Percentiles rank a stretch among this genome's conserved stretches.
Evolutionary conservation across 768 basidiomycete species (phyloP).

Genomic region (Rhodotorula toruloides): DNA sequence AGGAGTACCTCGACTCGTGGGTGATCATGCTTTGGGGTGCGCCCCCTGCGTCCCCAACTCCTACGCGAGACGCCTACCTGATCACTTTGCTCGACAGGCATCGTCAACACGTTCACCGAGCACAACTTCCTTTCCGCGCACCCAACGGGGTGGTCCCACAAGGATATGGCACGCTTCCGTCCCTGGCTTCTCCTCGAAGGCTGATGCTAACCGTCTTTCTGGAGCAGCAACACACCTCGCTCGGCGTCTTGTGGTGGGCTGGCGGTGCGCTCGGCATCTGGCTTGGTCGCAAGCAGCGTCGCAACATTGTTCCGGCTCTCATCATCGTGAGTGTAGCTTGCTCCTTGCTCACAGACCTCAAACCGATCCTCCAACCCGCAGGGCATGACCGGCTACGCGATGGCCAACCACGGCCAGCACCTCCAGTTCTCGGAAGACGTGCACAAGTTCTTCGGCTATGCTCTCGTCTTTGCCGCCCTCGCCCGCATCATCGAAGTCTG

Average conservation of each 20-base stretch:
- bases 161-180: constrained; percentile 52
- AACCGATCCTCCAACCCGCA: constrained; percentile 52
- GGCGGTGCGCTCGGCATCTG: constrained; percentile 85
- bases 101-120: constrained; percentile 89
- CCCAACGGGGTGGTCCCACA: constrained; percentile 72
- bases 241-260: constrained; percentile 80
- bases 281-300: constrained; percentile 68
- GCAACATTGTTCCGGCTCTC: constrained; percentile 71
- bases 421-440: constrained; percentile 80
- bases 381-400: constrained; percentile 87
- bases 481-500: constrained; percentile 77
- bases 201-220: neutral
- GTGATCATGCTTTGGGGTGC: constrained; percentile 47
- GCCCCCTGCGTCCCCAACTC: too few species aligned
- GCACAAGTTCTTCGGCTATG: constrained; percentile 75
- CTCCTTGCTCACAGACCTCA: neutral
- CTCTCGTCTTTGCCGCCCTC: constrained; percentile 75
- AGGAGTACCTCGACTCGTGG: constrained; percentile 48
- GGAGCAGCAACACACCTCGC: constrained; percentile 66
- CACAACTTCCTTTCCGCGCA: constrained; percentile 53
- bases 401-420: constrained; percentile 60
- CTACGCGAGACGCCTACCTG: too few species aligned
- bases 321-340: constrained; percentile 55
- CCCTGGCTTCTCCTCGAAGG: too few species aligned
- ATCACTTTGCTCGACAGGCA: constrained; percentile 40